phyloP scores from a whole-genome alignment of 2,329 filamentous ascomycete genomes.

The Aureobasidium pullulans region DNA sequence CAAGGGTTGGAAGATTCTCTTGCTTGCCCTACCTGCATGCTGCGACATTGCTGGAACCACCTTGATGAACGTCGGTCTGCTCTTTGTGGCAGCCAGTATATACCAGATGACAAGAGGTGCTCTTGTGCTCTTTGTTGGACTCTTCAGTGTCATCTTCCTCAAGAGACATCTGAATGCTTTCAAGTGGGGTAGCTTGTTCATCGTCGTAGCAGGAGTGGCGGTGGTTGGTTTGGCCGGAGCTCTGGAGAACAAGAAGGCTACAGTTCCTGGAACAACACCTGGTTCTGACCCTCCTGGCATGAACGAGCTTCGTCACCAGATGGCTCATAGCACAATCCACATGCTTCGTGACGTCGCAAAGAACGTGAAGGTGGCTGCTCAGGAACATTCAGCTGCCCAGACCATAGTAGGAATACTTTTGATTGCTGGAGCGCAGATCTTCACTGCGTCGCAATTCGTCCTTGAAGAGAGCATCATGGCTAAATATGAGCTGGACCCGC shows the following conservation, averaged over 20 bases:
- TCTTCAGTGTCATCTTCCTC: conserved; percentile 91
- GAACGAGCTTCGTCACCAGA: background rate
- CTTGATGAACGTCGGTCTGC: conserved; percentile 89
- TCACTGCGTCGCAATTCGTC: conserved; percentile 94
- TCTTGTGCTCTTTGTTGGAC: conserved; percentile 86
- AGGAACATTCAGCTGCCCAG: conserved; percentile 51
- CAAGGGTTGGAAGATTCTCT: conserved; percentile 59
- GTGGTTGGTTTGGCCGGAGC: conserved; percentile 85
- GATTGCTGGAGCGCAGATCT: conserved; percentile 91
- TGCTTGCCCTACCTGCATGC: conserved; percentile 78
- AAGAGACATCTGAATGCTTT: conserved; percentile 72
- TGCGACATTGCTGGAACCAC: conserved; percentile 95
- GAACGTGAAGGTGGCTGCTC: conserved; percentile 34
- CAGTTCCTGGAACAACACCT: conserved; percentile 22
- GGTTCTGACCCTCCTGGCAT: conserved; percentile 15
- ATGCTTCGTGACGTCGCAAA: conserved; percentile 20
- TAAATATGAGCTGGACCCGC: conserved; percentile 69
- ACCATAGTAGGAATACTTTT: conserved; percentile 78
- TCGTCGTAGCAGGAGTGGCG: conserved; percentile 82
- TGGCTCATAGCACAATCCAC: background rate
- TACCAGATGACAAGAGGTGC: conserved; percentile 98
- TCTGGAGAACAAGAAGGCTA: conserved; percentile 59
- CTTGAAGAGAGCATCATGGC: conserved; percentile 89
- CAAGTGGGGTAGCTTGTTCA: conserved; percentile 83
- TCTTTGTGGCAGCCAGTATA: conserved; percentile 91